phyloP scores from a whole-genome alignment of 23 red algal species.

The Gracilaria domingensis region DNA sequence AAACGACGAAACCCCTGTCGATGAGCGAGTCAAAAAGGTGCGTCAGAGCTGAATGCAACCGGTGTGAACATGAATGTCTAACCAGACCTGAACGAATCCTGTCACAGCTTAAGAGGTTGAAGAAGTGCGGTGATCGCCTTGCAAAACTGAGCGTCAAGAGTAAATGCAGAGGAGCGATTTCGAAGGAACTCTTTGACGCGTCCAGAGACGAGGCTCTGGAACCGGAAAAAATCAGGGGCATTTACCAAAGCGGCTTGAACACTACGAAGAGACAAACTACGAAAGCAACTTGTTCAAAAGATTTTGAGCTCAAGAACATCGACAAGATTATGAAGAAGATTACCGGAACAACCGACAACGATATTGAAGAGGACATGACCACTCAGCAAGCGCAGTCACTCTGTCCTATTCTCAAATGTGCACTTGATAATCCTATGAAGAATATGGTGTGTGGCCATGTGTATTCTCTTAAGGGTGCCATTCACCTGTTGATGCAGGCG shows the following conservation, averaged over 20 bases:
- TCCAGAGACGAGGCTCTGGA: conserved; percentile 13
- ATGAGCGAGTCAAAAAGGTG: conserved; percentile 13
- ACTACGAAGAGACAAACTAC: too few relatives aligned
- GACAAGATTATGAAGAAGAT: conserved; percentile 12
- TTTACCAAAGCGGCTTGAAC: conserved; percentile 7
- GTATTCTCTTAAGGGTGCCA: conserved; percentile 50
- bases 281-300: conserved; percentile 7
- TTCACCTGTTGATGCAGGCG: conserved; percentile 46
- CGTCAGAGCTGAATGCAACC: not conserved
- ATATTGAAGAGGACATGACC: conserved; percentile 46
- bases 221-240: conserved; percentile 1
- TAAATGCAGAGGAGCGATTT: not conserved
- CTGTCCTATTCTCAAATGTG: conserved; percentile 41
- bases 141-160: conserved; percentile 13
- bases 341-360: conserved; percentile 19
- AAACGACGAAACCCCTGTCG: not conserved
- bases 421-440: conserved; percentile 54
- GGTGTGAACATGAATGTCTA: not conserved
- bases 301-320: conserved; percentile 10
- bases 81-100: not conserved
- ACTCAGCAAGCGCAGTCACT: conserved; percentile 22
- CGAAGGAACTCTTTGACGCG: conserved; percentile 20
- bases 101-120: not conserved
- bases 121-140: conserved; percentile 4
- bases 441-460: conserved; percentile 51